phyloP scores from a whole-genome alignment of 768 basidiomycete genomes.

The Collybia sordida region DNA sequence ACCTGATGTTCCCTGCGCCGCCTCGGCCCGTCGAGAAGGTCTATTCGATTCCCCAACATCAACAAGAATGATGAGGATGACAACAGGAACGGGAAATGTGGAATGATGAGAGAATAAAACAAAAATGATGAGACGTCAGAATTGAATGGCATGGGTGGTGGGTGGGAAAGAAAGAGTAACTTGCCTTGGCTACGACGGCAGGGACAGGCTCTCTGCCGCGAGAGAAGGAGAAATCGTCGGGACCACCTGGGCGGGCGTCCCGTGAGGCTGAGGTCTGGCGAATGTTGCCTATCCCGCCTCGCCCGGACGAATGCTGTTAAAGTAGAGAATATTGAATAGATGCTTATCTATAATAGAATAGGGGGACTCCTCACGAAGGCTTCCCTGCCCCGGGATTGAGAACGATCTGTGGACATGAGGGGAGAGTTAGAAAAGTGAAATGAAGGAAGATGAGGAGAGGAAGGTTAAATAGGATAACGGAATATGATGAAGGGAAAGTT shows the following conservation, averaged over 20 bases:
- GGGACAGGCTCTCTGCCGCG: slow-evolving; percentile 60
- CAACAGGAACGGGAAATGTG: too few relatives aligned
- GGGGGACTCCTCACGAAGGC: slow-evolving; percentile 50
- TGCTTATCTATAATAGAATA: too few relatives aligned
- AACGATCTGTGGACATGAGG: slow-evolving; percentile 40
- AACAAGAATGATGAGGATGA: too few relatives aligned
- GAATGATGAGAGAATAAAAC: too few relatives aligned
- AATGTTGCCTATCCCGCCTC: slow-evolving; percentile 73
- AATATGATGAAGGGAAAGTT: neutral
- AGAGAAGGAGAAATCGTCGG: slow-evolving; percentile 55
- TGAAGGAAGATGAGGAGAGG: neutral
- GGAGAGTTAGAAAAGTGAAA: neutral
- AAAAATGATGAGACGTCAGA: slow-evolving; percentile 6
- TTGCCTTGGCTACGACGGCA: slow-evolving; percentile 35
- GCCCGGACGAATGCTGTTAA: slow-evolving; percentile 54
- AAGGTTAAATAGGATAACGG: neutral
- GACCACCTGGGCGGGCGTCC: slow-evolving; percentile 40
- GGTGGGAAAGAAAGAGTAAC: too few relatives aligned
- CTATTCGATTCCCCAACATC: too few relatives aligned
- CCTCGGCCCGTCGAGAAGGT: slow-evolving; percentile 70
- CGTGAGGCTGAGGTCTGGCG: slow-evolving; percentile 45
- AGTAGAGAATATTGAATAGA: too few relatives aligned
- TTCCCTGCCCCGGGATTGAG: slow-evolving; percentile 59
- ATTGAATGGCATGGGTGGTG: too few relatives aligned
- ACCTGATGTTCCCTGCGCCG: slow-evolving; percentile 83